These are phyloP conservation scores for Vitis hybrid DNA, from an alignment of 177 flowering plant species.

Conservation along the genomic window DNA sequence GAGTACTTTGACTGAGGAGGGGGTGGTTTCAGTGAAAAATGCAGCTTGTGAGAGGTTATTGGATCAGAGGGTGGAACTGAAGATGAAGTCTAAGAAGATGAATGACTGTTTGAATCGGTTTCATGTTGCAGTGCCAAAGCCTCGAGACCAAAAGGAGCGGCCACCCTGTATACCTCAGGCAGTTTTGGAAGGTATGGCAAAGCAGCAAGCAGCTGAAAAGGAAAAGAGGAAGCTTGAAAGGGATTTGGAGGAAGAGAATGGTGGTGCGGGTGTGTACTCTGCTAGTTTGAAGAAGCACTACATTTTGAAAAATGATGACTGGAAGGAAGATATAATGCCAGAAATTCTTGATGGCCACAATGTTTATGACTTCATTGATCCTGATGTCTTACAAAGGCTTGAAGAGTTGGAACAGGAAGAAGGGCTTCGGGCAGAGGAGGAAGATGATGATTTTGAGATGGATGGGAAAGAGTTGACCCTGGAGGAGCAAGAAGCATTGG, in stretches of 20 bases:
- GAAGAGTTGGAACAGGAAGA: conserved; percentile 85
- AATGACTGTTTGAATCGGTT: conserved; percentile 74
- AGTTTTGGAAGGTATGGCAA: conserved; percentile 65
- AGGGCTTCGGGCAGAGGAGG: conserved; percentile 53
- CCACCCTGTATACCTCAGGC: conserved; percentile 79
- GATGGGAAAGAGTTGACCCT: conserved; percentile 62
- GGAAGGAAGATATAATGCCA: conserved; percentile 86
- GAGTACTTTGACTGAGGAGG: conserved; percentile 91
- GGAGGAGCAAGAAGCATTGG: conserved; percentile 60
- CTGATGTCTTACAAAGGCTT: conserved; percentile 69
- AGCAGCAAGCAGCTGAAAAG: conserved; percentile 43
- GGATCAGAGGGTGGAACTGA: conserved; percentile 79
- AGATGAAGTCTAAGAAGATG: conserved; percentile 89
- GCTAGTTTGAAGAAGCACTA: conserved; percentile 78
- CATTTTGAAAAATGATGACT: conserved; percentile 67
- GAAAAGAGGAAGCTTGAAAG: conserved; percentile 75
- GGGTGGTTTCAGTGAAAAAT: conserved; percentile 84
- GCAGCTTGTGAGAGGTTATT: conserved; percentile 90
- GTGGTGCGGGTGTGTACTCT: conserved; percentile 94
- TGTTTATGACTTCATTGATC: conserved; percentile 75
- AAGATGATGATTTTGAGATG: conserved; percentile 64
- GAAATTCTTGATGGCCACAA: conserved; percentile 94
- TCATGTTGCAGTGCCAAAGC: conserved; percentile 87
- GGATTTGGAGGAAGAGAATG: conserved; percentile 78
- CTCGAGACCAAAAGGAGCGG: conserved; percentile 81